Evolutionary conservation across 2,329 filamentous ascomycete species (phyloP).

Genomic region (Claviceps sp.): DNA sequence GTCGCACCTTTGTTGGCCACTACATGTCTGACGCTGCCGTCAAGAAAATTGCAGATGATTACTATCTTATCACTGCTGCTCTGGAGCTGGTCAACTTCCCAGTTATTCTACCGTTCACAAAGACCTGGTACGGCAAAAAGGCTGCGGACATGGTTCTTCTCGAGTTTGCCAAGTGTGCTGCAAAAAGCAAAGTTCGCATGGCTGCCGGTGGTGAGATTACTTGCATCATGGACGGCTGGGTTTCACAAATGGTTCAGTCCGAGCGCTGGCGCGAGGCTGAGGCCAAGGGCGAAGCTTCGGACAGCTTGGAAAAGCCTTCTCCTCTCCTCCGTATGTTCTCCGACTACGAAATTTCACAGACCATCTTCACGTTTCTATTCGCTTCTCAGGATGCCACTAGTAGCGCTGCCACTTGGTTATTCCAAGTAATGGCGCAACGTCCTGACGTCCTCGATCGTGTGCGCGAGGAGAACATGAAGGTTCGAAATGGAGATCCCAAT

Average conservation of each 20-base stretch:
- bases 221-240: conserved; percentile 94
- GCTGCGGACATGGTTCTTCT: conserved; percentile 81
- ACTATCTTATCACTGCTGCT: conserved; percentile 90
- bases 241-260: conserved; percentile 77
- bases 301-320: conserved; percentile 64
- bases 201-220: conserved; percentile 70
- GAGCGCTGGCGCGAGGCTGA: conserved; percentile 68
- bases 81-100: conserved; percentile 97
- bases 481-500: conserved; percentile 61
- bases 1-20: conserved; percentile 92
- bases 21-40: conserved; percentile 85
- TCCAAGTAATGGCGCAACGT: conserved; percentile 85
- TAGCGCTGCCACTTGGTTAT: conserved; percentile 86
- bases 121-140: conserved; percentile 95
- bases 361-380: conserved; percentile 91
- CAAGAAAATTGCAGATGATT: conserved; percentile 91
- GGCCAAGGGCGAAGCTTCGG: conserved; percentile 54
- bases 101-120: conserved; percentile 87
- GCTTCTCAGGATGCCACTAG: conserved; percentile 95
- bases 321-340: conserved; percentile 75
- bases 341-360: conserved; percentile 86
- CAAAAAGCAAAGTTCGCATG: conserved; percentile 89
- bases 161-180: conserved; percentile 83
- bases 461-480: conserved; percentile 74
- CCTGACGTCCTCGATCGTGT: conserved; percentile 86